Conservation (phyloP, 306 rosid species). For the Pyrus betulifolia region DNA sequence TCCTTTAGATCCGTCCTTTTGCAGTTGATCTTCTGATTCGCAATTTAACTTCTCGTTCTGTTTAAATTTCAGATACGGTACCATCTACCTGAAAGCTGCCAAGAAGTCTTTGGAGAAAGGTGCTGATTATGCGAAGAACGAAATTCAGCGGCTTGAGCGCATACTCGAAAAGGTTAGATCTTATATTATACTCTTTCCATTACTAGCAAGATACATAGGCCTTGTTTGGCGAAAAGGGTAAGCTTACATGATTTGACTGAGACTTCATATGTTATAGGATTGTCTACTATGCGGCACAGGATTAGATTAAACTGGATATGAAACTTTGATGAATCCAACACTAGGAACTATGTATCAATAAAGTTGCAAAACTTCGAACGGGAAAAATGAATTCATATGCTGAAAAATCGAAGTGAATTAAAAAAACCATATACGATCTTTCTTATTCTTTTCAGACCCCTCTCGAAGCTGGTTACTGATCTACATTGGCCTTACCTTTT, state of each 20-base stretch:
- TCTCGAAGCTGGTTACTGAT: background rate
- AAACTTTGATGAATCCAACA: background rate
- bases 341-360: background rate
- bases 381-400: background rate
- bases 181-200: background rate
- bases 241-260: background rate
- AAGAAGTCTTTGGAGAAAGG: slow-evolving; percentile 67
- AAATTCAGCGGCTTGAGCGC: slow-evolving; percentile 66
- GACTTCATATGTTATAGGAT: background rate
- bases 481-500: too few species aligned
- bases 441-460: too few species aligned
- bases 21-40: slow-evolving; percentile 1
- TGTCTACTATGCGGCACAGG: background rate
- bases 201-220: background rate
- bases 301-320: background rate
- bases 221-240: background rate
- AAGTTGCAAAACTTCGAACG: background rate
- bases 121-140: slow-evolving; percentile 64
- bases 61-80: slow-evolving; percentile 46
- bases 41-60: background rate
- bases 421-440: background rate
- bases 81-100: slow-evolving; percentile 64
- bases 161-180: slow-evolving; percentile 59
- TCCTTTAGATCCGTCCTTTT: background rate
- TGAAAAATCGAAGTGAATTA: background rate